Conservation (phyloP, 2,329 filamentous ascomycete genomes). For the Aureobasidium mangrovei region DNA sequence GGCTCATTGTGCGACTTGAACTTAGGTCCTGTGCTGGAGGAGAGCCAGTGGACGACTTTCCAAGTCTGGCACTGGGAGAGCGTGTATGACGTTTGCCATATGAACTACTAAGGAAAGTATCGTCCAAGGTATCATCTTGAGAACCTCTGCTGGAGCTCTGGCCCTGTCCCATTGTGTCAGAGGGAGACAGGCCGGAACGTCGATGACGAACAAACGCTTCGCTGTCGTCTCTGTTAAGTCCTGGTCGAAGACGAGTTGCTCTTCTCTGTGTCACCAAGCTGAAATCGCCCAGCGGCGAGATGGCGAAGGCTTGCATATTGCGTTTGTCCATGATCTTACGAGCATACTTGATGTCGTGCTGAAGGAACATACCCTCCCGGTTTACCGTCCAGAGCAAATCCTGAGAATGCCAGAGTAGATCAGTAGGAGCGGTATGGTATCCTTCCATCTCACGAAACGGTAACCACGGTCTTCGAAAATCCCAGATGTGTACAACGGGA, state of each 20-base stretch:
- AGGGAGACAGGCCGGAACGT: neutral
- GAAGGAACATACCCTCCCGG: constrained; percentile 51
- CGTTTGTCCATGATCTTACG: constrained; percentile 50
- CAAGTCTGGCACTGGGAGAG: constrained; percentile 37
- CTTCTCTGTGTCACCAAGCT: constrained; percentile 47
- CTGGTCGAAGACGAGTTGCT: constrained; percentile 18
- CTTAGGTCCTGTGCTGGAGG: constrained; percentile 41
- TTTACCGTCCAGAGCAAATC: constrained; percentile 58
- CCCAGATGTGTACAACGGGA: constrained; percentile 54
- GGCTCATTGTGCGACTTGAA: constrained; percentile 38
- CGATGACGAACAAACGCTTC: constrained; percentile 9
- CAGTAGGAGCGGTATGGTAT: constrained; percentile 47
- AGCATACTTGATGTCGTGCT: constrained; percentile 53
- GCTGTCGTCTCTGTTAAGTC: constrained; percentile 8
- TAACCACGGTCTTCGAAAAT: constrained; percentile 52
- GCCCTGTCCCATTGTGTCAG: neutral
- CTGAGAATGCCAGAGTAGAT: constrained; percentile 56
- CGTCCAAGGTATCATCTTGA: constrained; percentile 49
- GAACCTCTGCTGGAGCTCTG: constrained; percentile 24
- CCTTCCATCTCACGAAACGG: constrained; percentile 53
- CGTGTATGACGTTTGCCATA: constrained; percentile 32
- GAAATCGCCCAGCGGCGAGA: constrained; percentile 50
- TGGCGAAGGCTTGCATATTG: constrained; percentile 47
- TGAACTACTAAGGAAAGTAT: constrained; percentile 42
- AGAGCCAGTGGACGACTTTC: constrained; percentile 46